Evolutionary conservation across 805 yeast genomes (phyloP).

Genomic region (Blastobotrys peoriensis): DNA sequence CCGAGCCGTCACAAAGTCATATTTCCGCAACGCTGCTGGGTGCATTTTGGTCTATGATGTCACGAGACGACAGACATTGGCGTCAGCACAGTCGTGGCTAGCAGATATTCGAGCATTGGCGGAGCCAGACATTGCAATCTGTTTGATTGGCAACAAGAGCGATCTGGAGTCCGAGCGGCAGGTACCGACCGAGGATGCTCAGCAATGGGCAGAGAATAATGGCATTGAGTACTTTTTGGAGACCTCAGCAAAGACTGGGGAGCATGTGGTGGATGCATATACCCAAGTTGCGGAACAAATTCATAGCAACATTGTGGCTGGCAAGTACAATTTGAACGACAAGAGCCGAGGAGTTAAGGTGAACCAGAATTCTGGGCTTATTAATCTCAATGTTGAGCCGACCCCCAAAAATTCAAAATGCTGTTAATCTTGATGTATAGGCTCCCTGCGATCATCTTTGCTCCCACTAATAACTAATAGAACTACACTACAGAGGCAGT

Average conservation of each 20-base stretch:
- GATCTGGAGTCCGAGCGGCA: conserved; percentile 43
- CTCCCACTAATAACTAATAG: too few species aligned
- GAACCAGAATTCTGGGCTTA: conserved; percentile 13
- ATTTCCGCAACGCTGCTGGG: conserved; percentile 34
- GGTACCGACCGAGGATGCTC: conserved; percentile 29
- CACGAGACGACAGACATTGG: conserved; percentile 30
- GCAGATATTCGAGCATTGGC: conserved; percentile 67
- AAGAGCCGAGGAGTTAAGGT: conserved; percentile 24
- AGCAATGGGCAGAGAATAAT: conserved; percentile 44
- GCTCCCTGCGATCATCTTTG: too few species aligned
- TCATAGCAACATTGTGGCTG: conserved; percentile 27
- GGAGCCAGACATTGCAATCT: conserved; percentile 61
- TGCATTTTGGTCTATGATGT: conserved; percentile 34
- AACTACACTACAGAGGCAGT: too few species aligned
- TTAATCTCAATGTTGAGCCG: conserved; percentile 16
- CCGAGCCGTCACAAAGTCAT: conserved; percentile 32
- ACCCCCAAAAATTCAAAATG: conserved; percentile 8
- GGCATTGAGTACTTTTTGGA: conserved; percentile 38
- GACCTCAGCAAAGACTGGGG: conserved; percentile 63
- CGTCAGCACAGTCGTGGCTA: conserved; percentile 54
- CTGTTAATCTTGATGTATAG: conserved; percentile 4
- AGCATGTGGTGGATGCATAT: conserved; percentile 44
- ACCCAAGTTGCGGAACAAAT: conserved; percentile 29
- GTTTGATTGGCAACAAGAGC: conserved; percentile 72
- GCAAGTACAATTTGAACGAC: conserved; percentile 27